Conservation (phyloP, 2,329 filamentous ascomycete species). For the Acrocalymma vagum region DNA sequence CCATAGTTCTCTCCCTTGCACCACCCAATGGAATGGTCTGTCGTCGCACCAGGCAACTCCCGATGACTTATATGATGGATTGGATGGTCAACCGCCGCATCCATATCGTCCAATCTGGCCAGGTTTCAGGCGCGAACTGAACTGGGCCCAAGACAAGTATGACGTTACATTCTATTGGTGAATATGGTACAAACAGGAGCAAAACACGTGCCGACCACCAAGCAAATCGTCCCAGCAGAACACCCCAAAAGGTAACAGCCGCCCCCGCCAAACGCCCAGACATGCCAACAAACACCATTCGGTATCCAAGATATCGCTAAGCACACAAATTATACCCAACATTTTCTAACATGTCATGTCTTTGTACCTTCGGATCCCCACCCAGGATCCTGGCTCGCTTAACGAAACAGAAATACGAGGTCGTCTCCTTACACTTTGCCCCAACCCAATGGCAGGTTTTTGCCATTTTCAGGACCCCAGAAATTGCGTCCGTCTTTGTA, state of each 20-base stretch:
- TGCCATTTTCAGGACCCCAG: conserved; percentile 49
- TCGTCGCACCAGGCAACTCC: too few relatives aligned
- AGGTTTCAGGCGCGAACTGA: too few relatives aligned
- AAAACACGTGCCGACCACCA: too few relatives aligned
- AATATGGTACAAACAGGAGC: too few relatives aligned
- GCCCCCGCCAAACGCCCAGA: conserved; percentile 11
- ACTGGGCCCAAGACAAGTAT: too few relatives aligned
- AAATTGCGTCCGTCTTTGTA: conserved; percentile 47
- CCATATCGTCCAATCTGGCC: too few relatives aligned
- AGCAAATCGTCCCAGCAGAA: too few relatives aligned
- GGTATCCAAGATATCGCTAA: background rate
- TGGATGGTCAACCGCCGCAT: too few relatives aligned
- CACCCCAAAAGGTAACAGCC: background rate
- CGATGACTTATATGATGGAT: too few relatives aligned
- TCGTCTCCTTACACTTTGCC: conserved; percentile 38
- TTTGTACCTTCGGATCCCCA: conserved; percentile 23
- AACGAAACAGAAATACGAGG: conserved; percentile 12
- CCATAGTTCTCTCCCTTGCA: too few relatives aligned
- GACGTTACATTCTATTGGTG: too few relatives aligned
- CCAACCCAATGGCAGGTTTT: conserved; percentile 42
- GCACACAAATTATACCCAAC: conserved; percentile 8
- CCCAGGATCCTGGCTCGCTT: conserved; percentile 2
- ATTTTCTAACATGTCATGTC: background rate
- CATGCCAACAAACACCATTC: conserved; percentile 5
- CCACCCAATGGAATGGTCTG: too few relatives aligned